These are phyloP conservation scores for Prunus mongolica DNA, from an alignment of 306 rosid species.

Conservation along the genomic window DNA sequence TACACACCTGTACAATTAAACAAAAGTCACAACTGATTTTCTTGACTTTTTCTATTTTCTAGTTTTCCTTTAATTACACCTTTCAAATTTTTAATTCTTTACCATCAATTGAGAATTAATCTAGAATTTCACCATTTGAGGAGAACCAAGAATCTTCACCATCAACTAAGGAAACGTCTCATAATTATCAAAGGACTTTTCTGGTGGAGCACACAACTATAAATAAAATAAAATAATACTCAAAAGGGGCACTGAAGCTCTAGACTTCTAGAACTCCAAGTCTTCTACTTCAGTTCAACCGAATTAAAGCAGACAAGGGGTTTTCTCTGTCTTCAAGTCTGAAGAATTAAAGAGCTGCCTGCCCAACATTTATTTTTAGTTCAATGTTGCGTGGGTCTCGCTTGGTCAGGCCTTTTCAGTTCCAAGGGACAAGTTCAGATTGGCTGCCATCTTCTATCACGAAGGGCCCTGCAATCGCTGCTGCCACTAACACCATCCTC, in stretches of 20 bases:
- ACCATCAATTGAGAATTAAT: neutral
- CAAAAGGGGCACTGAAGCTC: neutral
- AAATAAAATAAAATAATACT: neutral
- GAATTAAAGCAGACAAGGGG: neutral
- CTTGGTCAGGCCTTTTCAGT: neutral
- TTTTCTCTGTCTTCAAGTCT: neutral
- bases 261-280: neutral
- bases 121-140: neutral
- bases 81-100: neutral
- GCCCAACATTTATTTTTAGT: neutral
- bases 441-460: slow-evolving; percentile 20
- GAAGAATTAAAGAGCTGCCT: neutral
- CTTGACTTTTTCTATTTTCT: neutral
- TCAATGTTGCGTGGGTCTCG: slow-evolving; percentile 11
- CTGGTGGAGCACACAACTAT: neutral
- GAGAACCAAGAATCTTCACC: neutral
- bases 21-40: no score
- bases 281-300: neutral
- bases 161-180: neutral
- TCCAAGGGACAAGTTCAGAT: neutral
- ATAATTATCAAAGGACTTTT: neutral
- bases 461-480: slow-evolving; percentile 5
- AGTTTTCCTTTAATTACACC: neutral
- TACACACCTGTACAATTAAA: no score
- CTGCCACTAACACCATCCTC: slow-evolving; percentile 21